Evolutionary conservation across 1,139 yeast species (phyloP).

Genomic region (Scheffersomyces stambukii): DNA sequence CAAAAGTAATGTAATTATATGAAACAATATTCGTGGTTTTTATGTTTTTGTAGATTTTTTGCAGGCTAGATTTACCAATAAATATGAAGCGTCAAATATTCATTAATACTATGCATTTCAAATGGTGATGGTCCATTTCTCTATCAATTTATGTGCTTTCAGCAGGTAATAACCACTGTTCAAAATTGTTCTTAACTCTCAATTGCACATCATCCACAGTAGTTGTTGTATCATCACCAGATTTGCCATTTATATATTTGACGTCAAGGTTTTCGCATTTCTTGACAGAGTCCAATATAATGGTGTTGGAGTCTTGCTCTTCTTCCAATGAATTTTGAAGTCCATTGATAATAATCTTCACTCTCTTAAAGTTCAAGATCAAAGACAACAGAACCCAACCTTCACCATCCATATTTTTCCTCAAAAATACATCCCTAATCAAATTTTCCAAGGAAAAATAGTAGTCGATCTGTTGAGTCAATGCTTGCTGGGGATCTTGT

Average conservation of each 20-base stretch:
- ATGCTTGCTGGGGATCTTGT: slow-evolving; percentile 45
- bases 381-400: slow-evolving; percentile 68
- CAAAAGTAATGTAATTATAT: too few relatives aligned
- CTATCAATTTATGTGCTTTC: too few relatives aligned
- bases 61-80: too few relatives aligned
- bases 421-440: slow-evolving; percentile 71
- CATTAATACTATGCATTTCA: too few relatives aligned
- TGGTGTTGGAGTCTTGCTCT: slow-evolving; percentile 15
- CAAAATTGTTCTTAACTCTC: slow-evolving; percentile 39
- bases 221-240: slow-evolving; percentile 18
- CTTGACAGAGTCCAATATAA: slow-evolving; percentile 30
- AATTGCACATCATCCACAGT: slow-evolving; percentile 31
- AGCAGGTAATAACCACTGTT: slow-evolving; percentile 46
- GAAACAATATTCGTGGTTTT: background rate
- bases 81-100: too few relatives aligned
- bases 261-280: slow-evolving; percentile 39
- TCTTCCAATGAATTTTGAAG: slow-evolving; percentile 31
- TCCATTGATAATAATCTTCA: slow-evolving; percentile 49
- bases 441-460: slow-evolving; percentile 86
- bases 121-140: too few relatives aligned
- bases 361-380: slow-evolving; percentile 71
- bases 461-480: slow-evolving; percentile 73
- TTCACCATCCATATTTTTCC: slow-evolving; percentile 70
- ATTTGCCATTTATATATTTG: slow-evolving; percentile 25
- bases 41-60: background rate